phyloP scores from a whole-genome alignment of 73 alveolate genomes.

The Blepharisma japonicum region DNA sequence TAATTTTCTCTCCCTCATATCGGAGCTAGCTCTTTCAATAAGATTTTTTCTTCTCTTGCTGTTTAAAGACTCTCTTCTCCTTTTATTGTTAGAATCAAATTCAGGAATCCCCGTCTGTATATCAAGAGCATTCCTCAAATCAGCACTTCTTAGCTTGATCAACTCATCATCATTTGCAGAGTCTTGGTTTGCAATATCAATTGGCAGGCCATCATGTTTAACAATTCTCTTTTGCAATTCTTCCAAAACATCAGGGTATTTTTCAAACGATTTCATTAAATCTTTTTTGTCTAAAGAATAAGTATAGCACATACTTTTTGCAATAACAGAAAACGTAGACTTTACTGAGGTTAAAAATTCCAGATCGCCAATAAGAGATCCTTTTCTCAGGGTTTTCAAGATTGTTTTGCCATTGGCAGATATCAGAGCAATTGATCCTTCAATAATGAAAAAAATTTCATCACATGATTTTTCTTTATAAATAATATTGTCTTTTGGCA shows the following conservation, averaged over 20 bases:
- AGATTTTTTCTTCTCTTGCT: no score
- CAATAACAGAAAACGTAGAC: conserved; percentile 49
- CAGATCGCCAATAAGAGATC: conserved; percentile 59
- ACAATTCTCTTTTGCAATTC: no score
- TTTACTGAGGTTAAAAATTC: conserved; percentile 49
- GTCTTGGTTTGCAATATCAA: no score
- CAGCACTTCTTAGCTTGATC: no score
- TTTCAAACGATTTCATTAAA: conserved; percentile 34
- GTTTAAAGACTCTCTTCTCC: no score
- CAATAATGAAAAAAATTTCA: conserved; percentile 64
- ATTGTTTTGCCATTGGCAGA: conserved; percentile 53
- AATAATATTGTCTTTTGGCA: conserved; percentile 62
- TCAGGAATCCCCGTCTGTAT: no score
- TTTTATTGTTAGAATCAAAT: no score
- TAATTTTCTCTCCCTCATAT: no score
- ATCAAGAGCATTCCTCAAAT: no score
- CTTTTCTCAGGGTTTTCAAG: conserved; percentile 41
- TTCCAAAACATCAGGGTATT: conserved; percentile 38
- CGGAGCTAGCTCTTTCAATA: no score
- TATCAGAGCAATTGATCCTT: conserved; percentile 47
- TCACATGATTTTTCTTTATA: conserved; percentile 54
- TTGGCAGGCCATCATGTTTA: no score
- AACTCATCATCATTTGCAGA: no score
- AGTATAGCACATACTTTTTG: conserved; percentile 50
- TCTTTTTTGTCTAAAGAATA: conserved; percentile 44